Conservation (phyloP, 2,329 filamentous ascomycete genomes). For the Talaromyces amestolkiae region DNA sequence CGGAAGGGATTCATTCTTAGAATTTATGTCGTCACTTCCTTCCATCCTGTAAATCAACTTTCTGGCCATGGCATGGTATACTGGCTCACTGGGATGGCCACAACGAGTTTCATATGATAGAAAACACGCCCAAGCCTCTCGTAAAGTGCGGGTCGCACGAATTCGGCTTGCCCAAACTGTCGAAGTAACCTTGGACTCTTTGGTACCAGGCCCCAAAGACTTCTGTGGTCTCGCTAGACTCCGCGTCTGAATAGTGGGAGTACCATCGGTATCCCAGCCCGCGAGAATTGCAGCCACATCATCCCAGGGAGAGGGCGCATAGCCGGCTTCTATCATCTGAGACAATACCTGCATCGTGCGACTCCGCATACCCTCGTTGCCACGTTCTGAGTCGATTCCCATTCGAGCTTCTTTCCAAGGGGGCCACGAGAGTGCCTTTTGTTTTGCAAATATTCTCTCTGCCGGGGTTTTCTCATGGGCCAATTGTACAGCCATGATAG, state of each 20-base stretch:
- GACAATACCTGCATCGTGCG: conserved; percentile 55
- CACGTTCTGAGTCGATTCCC: conserved; percentile 59
- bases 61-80: conserved; percentile 58
- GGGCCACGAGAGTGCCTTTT: conserved; percentile 63
- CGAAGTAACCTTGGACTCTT: conserved; percentile 23
- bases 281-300: conserved; percentile 53
- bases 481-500: conserved; percentile 56
- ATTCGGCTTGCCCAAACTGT: conserved; percentile 58
- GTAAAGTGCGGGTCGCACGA: conserved; percentile 57
- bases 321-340: conserved; percentile 61
- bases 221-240: conserved; percentile 39
- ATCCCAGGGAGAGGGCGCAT: conserved; percentile 53
- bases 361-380: conserved; percentile 56
- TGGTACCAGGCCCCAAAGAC: conserved; percentile 20
- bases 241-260: conserved; percentile 62
- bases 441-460: conserved; percentile 57
- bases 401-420: conserved; percentile 63
- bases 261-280: conserved; percentile 63
- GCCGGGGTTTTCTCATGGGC: conserved; percentile 55
- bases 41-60: conserved; percentile 49
- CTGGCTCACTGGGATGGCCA: conserved; percentile 35
- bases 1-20: conserved; percentile 38
- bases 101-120: conserved; percentile 52
- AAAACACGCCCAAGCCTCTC: conserved; percentile 66
- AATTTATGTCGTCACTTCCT: background rate